Evolutionary conservation across 257 asterid genomes (phyloP).

Genomic region (Penstemon eatonii): DNA sequence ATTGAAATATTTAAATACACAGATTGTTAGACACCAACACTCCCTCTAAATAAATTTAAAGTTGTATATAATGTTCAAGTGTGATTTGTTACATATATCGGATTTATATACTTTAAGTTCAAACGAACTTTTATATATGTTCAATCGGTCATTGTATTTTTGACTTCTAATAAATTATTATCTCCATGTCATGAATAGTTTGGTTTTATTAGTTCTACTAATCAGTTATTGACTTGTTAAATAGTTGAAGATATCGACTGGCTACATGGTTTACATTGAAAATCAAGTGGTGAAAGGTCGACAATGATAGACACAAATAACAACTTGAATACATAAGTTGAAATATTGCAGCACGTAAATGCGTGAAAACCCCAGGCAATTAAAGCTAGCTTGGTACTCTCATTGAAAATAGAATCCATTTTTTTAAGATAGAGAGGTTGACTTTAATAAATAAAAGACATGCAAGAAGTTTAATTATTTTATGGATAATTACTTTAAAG

Average conservation of each 20-base stretch:
- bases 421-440: not conserved
- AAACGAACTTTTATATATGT: not conserved
- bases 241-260: not conserved
- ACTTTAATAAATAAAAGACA: constrained; percentile 11
- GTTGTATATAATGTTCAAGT: too few species aligned
- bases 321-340: constrained; percentile 24
- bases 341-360: constrained; percentile 26
- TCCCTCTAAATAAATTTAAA: too few species aligned
- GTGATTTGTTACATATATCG: too few species aligned
- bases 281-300: constrained; percentile 31
- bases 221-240: not conserved
- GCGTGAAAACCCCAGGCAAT: constrained; percentile 22
- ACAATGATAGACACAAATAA: constrained; percentile 35
- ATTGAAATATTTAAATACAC: too few species aligned
- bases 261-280: constrained; percentile 3
- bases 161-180: too few species aligned
- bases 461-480: not conserved
- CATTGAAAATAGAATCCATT: too few species aligned
- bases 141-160: not conserved
- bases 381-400: too few species aligned
- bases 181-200: not conserved
- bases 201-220: not conserved
- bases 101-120: not conserved
- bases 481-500: too few species aligned
- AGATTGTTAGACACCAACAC: too few species aligned